Evolutionary conservation across 192 early-diverging fungal species (phyloP), one percentile per base, ranked within the genome.

Genomic region (Coemansia sp.): DNA sequence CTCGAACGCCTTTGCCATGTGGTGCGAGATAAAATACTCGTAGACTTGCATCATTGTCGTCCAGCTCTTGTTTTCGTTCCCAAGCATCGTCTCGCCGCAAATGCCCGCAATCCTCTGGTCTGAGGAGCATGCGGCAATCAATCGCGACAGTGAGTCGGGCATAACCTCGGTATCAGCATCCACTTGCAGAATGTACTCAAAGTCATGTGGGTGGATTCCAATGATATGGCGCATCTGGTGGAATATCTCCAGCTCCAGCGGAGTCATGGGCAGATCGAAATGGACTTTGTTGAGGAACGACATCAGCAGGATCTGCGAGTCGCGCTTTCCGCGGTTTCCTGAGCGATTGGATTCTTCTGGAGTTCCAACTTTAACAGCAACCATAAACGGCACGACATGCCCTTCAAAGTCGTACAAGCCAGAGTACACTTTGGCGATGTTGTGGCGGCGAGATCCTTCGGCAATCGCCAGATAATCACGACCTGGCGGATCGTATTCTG

Each of bases 31-130:
- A 83, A 92, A 98, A 85, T 98, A 98, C 81, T 99, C 96, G 79
- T 98, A 98, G 26, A 99, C 94, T 76, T 98, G 96, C 77, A 99
- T 98, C 95, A 97, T 97, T 2, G 96, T 95, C 48, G 94, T 93
- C 93, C 93, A 98, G 20, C 93, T 92, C 51, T 92, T 86, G 71
- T 93, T 90, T 71, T 97, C 95, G 79, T 98, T 98, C 1, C 91
- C 87, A 59, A 99, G 85, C 74, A 87, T 87, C 4, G 98, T 99
- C 70, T 99, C 98, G 59, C 98, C 98, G 76, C 95, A 98, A 30
- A 95, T 77, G 42, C 96, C 98, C 85, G 94, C 91, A 42, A 99
- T 88, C 83, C 91, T 90, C 16, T 90, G 84, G 83, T 99, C 96
- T 67, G 93, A 90, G 34, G 92, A 85, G 86, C 96, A 93, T 62